Evolutionary conservation across 2,329 filamentous ascomycete species (phyloP).

Genomic region (Talaromyces albobiverticillius): DNA sequence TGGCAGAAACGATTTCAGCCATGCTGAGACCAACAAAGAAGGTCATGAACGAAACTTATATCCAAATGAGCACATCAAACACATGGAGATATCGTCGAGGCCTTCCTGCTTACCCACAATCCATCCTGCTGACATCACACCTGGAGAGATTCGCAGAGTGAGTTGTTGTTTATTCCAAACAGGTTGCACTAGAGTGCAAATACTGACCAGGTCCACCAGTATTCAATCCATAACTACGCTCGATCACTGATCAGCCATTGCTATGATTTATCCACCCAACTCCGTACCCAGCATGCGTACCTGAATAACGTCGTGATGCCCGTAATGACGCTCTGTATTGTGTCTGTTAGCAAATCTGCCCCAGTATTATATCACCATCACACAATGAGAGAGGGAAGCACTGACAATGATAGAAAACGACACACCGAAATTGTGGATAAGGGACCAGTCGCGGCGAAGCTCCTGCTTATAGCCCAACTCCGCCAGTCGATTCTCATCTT

Average conservation of each 20-base stretch:
- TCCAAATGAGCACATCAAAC: background rate
- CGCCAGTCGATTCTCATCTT: constrained; percentile 11
- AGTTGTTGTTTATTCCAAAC: no score
- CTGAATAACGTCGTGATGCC: constrained; percentile 8
- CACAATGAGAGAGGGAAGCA: no score
- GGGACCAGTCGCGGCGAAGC: constrained; percentile 7
- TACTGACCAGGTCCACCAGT: constrained; percentile 7
- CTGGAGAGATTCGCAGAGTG: no score
- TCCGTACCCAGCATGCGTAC: background rate
- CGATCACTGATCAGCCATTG: background rate
- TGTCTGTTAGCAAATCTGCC: background rate
- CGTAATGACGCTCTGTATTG: constrained; percentile 3
- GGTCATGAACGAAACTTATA: constrained; percentile 10
- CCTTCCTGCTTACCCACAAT: no score
- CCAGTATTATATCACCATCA: background rate
- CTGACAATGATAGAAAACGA: constrained; percentile 13
- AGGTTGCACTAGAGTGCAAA: no score
- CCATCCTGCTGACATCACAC: no score
- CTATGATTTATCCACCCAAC: background rate
- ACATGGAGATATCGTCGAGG: no score
- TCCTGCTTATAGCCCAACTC: constrained; percentile 13
- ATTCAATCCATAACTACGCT: constrained; percentile 8
- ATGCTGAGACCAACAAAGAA: constrained; percentile 12
- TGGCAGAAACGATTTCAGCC: constrained; percentile 12
- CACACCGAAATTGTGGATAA: constrained; percentile 13